These are phyloP conservation scores for Macaranga tanarius DNA, from an alignment of 441 rosid genomes.

Conservation along the genomic window DNA sequence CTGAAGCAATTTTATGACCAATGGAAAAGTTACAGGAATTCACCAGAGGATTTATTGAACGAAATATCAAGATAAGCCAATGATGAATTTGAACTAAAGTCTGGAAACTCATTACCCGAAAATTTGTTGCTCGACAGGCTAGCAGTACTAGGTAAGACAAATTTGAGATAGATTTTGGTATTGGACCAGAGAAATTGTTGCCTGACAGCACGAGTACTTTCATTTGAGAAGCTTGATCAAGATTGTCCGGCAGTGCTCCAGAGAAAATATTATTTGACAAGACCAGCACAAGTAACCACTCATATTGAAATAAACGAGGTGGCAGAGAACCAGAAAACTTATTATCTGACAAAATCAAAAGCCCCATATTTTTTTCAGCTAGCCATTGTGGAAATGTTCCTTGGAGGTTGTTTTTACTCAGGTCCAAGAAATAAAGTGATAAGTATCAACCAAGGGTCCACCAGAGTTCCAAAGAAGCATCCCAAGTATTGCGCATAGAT, in stretches of 20 bases:
- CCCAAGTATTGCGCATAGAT: too few species aligned
- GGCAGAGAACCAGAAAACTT: constrained; percentile 37
- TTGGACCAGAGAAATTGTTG: constrained; percentile 36
- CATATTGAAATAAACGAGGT: constrained; percentile 34
- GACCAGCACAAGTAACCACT: background rate
- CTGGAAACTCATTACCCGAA: constrained; percentile 37
- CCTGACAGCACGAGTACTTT: constrained; percentile 27
- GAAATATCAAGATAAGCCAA: constrained; percentile 12
- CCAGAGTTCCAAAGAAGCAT: too few species aligned
- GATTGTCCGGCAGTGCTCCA: constrained; percentile 29
- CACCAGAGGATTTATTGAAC: constrained; percentile 38
- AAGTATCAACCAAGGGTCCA: too few species aligned
- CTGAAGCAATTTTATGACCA: constrained; percentile 4
- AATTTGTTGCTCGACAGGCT: constrained; percentile 34
- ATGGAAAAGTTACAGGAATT: constrained; percentile 31
- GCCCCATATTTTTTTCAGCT: background rate
- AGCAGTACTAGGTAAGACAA: constrained; percentile 19
- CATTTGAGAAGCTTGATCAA: constrained; percentile 6
- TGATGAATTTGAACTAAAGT: constrained; percentile 11
- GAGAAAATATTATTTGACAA: constrained; percentile 33
- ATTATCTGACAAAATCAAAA: constrained; percentile 30
- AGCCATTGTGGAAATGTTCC: constrained; percentile 40
- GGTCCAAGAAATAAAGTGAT: constrained; percentile 28
- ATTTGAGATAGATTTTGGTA: constrained; percentile 35
- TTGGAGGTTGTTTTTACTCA: constrained; percentile 35